Evolutionary conservation across 106 monocot species (phyloP).

Genomic region (Allium cepa): DNA sequence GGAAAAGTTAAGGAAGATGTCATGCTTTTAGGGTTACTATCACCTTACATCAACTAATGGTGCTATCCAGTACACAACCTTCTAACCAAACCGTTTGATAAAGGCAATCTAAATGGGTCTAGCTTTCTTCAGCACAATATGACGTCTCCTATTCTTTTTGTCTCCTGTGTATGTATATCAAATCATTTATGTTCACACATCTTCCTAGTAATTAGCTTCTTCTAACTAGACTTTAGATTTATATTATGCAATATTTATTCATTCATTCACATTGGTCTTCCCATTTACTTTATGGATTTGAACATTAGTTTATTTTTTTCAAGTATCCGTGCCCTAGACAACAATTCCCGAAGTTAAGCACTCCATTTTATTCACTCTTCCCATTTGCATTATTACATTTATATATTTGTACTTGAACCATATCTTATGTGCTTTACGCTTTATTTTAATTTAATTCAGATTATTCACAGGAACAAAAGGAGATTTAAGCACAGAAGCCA

Average conservation of each 20-base stretch:
- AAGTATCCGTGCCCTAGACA: not conserved
- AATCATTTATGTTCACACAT: not conserved
- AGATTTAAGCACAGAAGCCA: too few species aligned
- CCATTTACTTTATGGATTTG: not conserved
- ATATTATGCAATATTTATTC: not conserved
- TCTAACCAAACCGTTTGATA: not conserved
- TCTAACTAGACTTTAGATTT: not conserved
- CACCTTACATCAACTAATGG: not conserved
- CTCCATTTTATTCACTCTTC: not conserved
- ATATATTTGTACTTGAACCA: too few species aligned
- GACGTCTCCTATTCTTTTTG: not conserved
- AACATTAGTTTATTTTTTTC: not conserved
- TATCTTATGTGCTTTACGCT: too few species aligned
- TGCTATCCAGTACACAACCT: not conserved
- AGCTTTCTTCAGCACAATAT: not conserved
- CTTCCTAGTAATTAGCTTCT: not conserved
- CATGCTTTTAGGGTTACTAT: not conserved
- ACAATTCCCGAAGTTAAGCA: not conserved
- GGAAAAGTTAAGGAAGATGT: constrained; percentile 1
- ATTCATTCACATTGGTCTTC: not conserved
- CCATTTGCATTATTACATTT: not conserved
- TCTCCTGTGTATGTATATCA: not conserved
- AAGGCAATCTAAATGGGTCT: not conserved
- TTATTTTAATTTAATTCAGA: too few species aligned
- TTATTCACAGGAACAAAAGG: too few species aligned